Evolutionary conservation across 1,284 basidiomycete genomes (phyloP).

Genomic region (Ganoderma sinense): DNA sequence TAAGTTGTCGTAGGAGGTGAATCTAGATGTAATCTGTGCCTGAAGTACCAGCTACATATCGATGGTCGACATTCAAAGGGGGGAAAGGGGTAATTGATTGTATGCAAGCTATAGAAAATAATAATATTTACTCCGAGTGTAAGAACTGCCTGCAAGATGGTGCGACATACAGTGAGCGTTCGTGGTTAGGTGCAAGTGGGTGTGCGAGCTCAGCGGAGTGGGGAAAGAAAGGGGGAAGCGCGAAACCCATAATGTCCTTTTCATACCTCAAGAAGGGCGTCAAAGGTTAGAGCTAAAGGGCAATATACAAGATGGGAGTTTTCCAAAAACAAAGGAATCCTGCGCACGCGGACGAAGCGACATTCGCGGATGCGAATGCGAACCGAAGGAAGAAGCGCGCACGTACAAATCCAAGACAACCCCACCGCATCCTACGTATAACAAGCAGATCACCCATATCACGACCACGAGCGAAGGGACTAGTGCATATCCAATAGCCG

Average conservation of each 20-base stretch:
- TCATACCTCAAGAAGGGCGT: too few relatives aligned
- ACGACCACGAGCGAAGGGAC: not conserved
- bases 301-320: too few relatives aligned
- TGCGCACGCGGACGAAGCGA: too few relatives aligned
- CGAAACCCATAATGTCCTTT: too few relatives aligned
- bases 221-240: not conserved
- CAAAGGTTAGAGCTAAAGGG: too few relatives aligned
- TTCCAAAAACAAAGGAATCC: too few relatives aligned
- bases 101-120: not conserved
- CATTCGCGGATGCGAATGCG: too few relatives aligned
- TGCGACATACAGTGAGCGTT: not conserved
- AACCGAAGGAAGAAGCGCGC: too few relatives aligned
- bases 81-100: not conserved
- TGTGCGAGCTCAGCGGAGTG: not conserved
- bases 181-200: not conserved
- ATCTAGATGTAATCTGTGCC: too few relatives aligned
- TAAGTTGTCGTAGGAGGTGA: too few relatives aligned
- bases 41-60: too few relatives aligned
- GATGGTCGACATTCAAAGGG: too few relatives aligned
- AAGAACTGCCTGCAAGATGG: not conserved
- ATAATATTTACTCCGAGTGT: not conserved
- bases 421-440: not conserved
- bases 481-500: constrained; percentile 22
- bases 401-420: not conserved
- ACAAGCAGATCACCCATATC: not conserved